phyloP scores from a whole-genome alignment of 495 filamentous ascomycete genomes.

The Penicillium antarcticum region DNA sequence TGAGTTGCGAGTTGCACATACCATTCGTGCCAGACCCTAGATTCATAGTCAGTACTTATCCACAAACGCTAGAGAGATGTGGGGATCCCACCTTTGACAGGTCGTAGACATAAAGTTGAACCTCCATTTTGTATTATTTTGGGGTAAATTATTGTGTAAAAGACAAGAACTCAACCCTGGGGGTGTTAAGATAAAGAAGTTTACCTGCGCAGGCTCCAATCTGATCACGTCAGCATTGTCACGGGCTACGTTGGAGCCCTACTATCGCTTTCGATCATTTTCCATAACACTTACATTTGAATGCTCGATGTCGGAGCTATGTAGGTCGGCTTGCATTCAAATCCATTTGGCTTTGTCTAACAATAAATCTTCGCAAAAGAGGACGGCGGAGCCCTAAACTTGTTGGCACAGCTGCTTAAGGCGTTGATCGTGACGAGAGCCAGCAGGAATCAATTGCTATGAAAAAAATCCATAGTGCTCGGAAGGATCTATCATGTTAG shows the following conservation, averaged over 20 bases:
- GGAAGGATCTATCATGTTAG: too few relatives aligned
- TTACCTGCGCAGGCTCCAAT: constrained; percentile 21
- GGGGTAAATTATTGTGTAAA: too few relatives aligned
- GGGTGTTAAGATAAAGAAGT: constrained; percentile 5
- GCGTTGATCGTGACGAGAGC: too few relatives aligned
- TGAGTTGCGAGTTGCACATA: constrained; percentile 18
- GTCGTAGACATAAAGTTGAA: constrained; percentile 91
- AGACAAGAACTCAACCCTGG: too few relatives aligned
- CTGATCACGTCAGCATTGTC: constrained; percentile 39
- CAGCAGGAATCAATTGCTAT: too few relatives aligned
- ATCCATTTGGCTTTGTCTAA: too few relatives aligned
- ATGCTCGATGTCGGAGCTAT: too few relatives aligned
- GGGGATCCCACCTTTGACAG: constrained; percentile 63
- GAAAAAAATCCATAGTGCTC: too few relatives aligned
- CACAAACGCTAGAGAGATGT: background rate
- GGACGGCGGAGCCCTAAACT: too few relatives aligned
- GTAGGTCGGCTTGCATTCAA: too few relatives aligned
- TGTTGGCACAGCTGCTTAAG: too few relatives aligned
- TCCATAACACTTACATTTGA: background rate
- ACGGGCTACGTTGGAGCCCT: constrained; percentile 7
- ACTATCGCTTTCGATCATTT: constrained; percentile 22
- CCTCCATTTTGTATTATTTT: constrained; percentile 59
- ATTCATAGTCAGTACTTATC: background rate
- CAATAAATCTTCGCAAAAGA: too few relatives aligned
- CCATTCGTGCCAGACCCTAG: constrained; percentile 45